Base-by-base conservation (phyloP, 2,329 filamentous ascomycete species). In the Verticillium zaregamsianum region DNA sequence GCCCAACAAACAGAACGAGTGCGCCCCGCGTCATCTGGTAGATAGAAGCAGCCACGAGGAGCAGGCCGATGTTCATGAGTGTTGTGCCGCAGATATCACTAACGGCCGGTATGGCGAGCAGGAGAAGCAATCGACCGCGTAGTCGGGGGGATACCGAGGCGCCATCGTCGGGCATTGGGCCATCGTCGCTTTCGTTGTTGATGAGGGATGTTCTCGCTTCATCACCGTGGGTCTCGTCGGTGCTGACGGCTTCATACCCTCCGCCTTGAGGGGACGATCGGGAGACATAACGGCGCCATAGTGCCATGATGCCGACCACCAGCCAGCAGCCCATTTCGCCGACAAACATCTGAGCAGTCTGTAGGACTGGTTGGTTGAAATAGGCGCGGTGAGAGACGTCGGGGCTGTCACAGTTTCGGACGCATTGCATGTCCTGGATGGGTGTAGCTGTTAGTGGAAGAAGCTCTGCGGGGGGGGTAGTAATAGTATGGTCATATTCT, bases 11-110 rank as follows among this genome's bases (percentile, higher is more conserved):
- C 7, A 99, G 83, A 3, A 99, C 94, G 52, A 99, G 82, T 0
- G 95, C 95, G 9, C 95, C 95, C 63, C 95, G 84, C 1, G 94
- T 98, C 95, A 99, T 99, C 78, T 99, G 95, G 77, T 97, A 99
- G 71, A 99, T 97, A 64, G 92, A 96, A 1, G 95, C 92, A 14
- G 92, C 95, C 28, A 98, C 93, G 73, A 98, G 93, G 57, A 98
- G 83, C 67, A 99, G 82, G 3, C 95, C 95, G 5, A 92, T 91
- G 72, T 99, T 99, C 93, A 99, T 98, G 61, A 98, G 84, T 4
- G 95, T 99, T 5, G 95, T 99, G 57, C 92, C 95, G 28, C 91
- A 87, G 66, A 98, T 97, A 73, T 99, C 95, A 77, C 93, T 97
- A 71, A 93, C 90, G 52, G 95, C 91, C 1, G 95, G 95, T 12